These are phyloP conservation scores for Magnolia officinalis DNA, from an alignment of 164 flowering plant genomes.

Conservation along the genomic window DNA sequence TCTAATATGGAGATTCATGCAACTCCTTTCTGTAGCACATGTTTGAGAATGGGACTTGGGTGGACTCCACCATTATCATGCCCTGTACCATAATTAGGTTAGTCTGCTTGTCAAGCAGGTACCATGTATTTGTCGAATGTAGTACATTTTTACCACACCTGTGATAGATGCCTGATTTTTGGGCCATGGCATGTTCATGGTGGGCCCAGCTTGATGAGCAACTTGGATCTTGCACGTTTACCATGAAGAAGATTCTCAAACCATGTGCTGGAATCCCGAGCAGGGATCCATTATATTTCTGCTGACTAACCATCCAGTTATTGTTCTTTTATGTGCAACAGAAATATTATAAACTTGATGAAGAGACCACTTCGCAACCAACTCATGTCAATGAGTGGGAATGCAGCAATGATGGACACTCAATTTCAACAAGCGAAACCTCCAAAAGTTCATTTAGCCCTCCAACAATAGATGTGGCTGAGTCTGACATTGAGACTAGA, in stretches of 20 bases:
- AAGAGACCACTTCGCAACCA: constrained; percentile 19
- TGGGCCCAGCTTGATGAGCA: background rate
- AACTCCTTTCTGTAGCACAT: background rate
- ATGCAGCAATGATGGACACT: constrained; percentile 18
- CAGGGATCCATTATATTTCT: background rate
- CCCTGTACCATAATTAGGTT: background rate
- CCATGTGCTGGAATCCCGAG: background rate
- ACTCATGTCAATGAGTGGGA: constrained; percentile 7
- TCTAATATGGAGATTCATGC: background rate
- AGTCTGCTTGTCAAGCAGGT: background rate
- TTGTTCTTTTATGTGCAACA: constrained; percentile 4
- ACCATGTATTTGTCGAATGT: background rate
- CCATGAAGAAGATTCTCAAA: background rate
- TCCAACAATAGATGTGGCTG: constrained; percentile 7
- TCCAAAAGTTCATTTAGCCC: constrained; percentile 7
- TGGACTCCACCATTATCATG: background rate
- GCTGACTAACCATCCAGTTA: background rate
- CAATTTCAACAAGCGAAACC: constrained; percentile 17
- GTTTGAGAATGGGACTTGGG: background rate
- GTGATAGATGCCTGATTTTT: background rate
- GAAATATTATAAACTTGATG: constrained; percentile 3
- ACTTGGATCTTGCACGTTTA: background rate
- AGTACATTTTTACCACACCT: background rate
- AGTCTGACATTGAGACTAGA: constrained; percentile 11
- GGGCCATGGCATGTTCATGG: background rate